Evolutionary conservation across 495 filamentous ascomycete species (phyloP), one percentile per base, ranked within the genome.

Genomic region (Pyronema omphalodes): DNA sequence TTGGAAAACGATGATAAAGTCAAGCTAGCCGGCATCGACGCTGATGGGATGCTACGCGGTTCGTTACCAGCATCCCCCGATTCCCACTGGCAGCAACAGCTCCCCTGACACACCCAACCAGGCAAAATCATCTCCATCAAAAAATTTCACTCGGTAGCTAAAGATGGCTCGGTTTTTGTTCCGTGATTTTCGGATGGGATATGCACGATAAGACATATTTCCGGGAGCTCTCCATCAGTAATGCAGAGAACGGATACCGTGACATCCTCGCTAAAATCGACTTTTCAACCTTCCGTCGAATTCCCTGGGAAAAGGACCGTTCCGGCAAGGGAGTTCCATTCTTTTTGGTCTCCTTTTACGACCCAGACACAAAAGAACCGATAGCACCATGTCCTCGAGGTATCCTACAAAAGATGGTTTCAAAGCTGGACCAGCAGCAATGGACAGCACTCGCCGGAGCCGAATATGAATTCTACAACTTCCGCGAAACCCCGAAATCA

Each of bases 381-480:
- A 63, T 96, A 4, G 83, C 83, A 60, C 87, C 82, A 15, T 93
- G 88, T 64, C 89, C 91, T 0, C 71, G 91, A 7, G 81, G 83
- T 0, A 64, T 98, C 48, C 67, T 98, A 45, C 79, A 75, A 67
- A 76, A 71, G 3, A 74, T 76, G 35, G 70, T 79, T 7, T 79
- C 76, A n/a, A 91, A 82, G 68, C 58, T 84, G 19, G 9, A 17
- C 3, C 68, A 68, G 52, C 73, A 77, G 12, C 84, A 81, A 3
- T 79, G 79, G 61, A 76, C 79, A 11, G 91, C 88, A 6, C 88
- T 95, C 86, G 88, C 91, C 40, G 91, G 91, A 75, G 91, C 85
- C 55, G 91, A 96, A 69, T 89, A 94, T 72, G 91, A 98, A 67
- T 98, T 98, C 75, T 95, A 82, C 71, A 86, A 94, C 66, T 98